Conservation (phyloP, 805 yeast species). For the Barnettozyma siamensis region DNA sequence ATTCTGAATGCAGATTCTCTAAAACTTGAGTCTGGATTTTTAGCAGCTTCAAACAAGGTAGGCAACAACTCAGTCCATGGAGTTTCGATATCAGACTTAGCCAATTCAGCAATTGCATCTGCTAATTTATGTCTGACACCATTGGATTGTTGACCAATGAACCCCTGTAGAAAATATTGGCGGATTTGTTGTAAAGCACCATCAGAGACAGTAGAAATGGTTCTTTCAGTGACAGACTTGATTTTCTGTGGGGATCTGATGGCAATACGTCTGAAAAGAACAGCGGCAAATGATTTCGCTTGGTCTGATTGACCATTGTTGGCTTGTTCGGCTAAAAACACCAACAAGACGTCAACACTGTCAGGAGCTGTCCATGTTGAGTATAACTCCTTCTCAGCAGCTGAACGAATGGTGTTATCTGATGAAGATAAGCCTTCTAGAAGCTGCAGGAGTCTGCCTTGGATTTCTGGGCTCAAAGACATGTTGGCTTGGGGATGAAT, state of each 20-base stretch:
- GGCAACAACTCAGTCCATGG: constrained; percentile 79
- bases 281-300: constrained; percentile 73
- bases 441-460: constrained; percentile 47
- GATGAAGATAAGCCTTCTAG: constrained; percentile 70
- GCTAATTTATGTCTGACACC: constrained; percentile 86
- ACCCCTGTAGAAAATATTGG: constrained; percentile 63
- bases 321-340: constrained; percentile 79
- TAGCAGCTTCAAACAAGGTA: constrained; percentile 62
- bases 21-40: constrained; percentile 51
- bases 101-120: constrained; percentile 91
- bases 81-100: constrained; percentile 55
- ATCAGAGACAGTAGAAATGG: constrained; percentile 63
- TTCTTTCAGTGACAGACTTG: constrained; percentile 64
- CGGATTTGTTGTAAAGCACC: constrained; percentile 60
- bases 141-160: constrained; percentile 59
- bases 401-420: constrained; percentile 67
- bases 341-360: constrained; percentile 62
- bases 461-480: constrained; percentile 59
- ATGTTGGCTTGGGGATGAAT: constrained; percentile 13
- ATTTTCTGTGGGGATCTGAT: constrained; percentile 67
- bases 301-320: constrained; percentile 53
- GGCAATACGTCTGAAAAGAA: constrained; percentile 82
- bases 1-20: constrained; percentile 92
- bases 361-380: constrained; percentile 68
- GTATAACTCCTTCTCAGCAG: constrained; percentile 71